Evolutionary conservation across 441 rosid species (phyloP).

Genomic region (Syzygium syzygioides): DNA sequence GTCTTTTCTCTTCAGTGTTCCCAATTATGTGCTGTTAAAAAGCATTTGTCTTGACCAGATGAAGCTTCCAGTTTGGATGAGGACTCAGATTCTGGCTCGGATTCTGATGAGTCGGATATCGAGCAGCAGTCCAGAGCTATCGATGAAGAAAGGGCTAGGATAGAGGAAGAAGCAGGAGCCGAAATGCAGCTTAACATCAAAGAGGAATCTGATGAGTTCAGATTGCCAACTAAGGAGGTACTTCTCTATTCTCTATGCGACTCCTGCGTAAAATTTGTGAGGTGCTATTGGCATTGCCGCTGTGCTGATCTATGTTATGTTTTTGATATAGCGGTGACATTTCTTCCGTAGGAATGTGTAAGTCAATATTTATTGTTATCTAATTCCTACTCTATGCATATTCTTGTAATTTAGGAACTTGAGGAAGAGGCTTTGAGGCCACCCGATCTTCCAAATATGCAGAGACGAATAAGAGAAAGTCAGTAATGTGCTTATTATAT

Average conservation of each 20-base stretch:
- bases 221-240: conserved; percentile 77
- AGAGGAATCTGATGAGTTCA: conserved; percentile 79
- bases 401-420: conserved; percentile 53
- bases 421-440: conserved; percentile 67
- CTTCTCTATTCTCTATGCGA: neutral
- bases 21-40: neutral
- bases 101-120: conserved; percentile 61
- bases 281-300: neutral
- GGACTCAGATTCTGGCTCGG: conserved; percentile 24
- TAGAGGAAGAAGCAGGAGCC: conserved; percentile 52
- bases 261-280: neutral
- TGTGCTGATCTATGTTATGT: neutral
- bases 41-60: conserved; percentile 14
- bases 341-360: neutral
- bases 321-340: neutral
- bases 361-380: neutral
- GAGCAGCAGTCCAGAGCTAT: conserved; percentile 53
- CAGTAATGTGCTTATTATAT: conserved; percentile 10
- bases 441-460: conserved; percentile 66
- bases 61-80: conserved; percentile 20
- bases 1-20: neutral
- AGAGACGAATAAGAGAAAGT: conserved; percentile 82
- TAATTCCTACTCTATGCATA: conserved; percentile 7
- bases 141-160: conserved; percentile 42
- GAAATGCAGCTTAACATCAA: conserved; percentile 70